phyloP scores from a whole-genome alignment of 2,329 filamentous ascomycete genomes.

The Lachnellula arida region DNA sequence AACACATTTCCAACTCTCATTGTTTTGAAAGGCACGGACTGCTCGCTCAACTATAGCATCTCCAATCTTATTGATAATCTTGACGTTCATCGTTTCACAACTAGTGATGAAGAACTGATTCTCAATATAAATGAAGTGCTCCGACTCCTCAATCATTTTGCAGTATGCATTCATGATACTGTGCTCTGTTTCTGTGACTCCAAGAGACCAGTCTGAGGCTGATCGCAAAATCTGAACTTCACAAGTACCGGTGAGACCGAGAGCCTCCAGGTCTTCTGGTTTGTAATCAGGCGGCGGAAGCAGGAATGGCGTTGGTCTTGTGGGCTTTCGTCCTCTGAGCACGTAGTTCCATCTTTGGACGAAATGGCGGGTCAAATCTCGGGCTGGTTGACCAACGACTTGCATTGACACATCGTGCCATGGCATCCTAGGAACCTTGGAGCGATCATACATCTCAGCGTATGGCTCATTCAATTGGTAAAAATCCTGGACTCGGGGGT shows the following conservation, averaged over 20 bases:
- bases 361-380: conserved; percentile 92
- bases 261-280: conserved; percentile 74
- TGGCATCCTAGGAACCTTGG: conserved; percentile 85
- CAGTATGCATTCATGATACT: conserved; percentile 96
- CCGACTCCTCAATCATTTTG: conserved; percentile 89
- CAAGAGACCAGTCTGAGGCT: conserved; percentile 85
- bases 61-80: conserved; percentile 88
- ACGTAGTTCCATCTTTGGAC: conserved; percentile 98
- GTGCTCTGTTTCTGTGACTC: conserved; percentile 80
- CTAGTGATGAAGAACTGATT: conserved; percentile 98
- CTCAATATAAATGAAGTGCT: conserved; percentile 98
- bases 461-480: conserved; percentile 90
- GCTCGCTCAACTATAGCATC: conserved; percentile 92
- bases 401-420: conserved; percentile 99
- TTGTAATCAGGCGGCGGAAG: conserved; percentile 91
- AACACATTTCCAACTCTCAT: conserved; percentile 84
- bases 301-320: conserved; percentile 86
- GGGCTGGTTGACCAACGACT: conserved; percentile 89
- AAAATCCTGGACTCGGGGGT: conserved; percentile 92
- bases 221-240: conserved; percentile 95
- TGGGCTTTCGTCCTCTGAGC: conserved; percentile 85
- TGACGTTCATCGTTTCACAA: conserved; percentile 79
- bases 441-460: conserved; percentile 97
- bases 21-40: conserved; percentile 74
- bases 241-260: conserved; percentile 89